phyloP scores from a whole-genome alignment of 192 early-diverging fungal genomes.

The Gigaspora rosea region DNA sequence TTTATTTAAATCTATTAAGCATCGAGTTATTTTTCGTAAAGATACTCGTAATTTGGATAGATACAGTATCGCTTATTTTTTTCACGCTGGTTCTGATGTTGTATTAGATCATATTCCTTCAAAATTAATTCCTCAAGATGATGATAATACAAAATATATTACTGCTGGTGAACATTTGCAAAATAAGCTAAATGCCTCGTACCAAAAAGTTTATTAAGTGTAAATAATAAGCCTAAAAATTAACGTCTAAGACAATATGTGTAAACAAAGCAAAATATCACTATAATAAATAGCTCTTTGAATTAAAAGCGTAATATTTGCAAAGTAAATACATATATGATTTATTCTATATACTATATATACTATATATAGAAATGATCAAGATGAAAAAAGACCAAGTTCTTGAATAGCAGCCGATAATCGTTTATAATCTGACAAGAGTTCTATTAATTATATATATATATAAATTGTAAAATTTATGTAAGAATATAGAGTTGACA shows the following conservation, averaged over 20 bases:
- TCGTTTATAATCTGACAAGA: conserved; percentile 30
- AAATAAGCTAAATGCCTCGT: too few species aligned
- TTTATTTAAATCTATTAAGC: conserved; percentile 60
- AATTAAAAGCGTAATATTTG: too few species aligned
- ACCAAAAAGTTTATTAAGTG: too few species aligned
- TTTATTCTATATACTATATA: too few species aligned
- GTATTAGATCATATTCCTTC: conserved; percentile 52
- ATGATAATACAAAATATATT: background rate
- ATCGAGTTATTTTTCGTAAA: conserved; percentile 59
- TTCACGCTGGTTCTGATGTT: conserved; percentile 53
- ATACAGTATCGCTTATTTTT: conserved; percentile 66
- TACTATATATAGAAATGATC: background rate
- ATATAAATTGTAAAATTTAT: background rate
- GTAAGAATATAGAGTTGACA: background rate
- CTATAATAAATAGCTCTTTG: too few species aligned
- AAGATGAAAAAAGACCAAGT: conserved; percentile 24
- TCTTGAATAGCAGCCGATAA: conserved; percentile 8
- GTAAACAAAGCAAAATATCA: too few species aligned
- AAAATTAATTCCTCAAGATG: background rate
- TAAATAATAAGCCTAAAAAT: too few species aligned
- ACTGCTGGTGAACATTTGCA: too few species aligned
- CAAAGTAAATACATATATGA: too few species aligned
- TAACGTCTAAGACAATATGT: too few species aligned
- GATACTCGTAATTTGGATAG: conserved; percentile 52
- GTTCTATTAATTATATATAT: conserved; percentile 3